These are phyloP conservation scores for Sporothrix luriei DNA, from an alignment of 2,329 filamentous ascomycete genomes.

Conservation along the genomic window DNA sequence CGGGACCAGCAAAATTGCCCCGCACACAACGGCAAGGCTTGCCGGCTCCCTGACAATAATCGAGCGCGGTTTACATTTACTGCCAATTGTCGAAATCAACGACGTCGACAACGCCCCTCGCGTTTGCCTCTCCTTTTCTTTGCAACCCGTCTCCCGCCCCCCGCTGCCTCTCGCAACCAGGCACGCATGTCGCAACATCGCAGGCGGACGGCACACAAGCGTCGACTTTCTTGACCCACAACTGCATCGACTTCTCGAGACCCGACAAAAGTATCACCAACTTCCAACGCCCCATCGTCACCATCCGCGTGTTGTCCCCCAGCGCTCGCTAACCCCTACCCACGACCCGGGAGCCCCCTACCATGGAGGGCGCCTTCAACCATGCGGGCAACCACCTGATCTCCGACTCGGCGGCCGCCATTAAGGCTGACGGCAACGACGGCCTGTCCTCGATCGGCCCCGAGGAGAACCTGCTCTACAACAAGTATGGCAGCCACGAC, in stretches of 20 bases:
- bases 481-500: slow-evolving; percentile 63
- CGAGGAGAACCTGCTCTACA: slow-evolving; percentile 80
- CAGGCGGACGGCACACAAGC: slow-evolving; percentile 25
- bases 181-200: slow-evolving; percentile 24
- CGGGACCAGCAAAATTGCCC: slow-evolving; percentile 21
- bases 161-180: slow-evolving; percentile 7
- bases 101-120: slow-evolving; percentile 2
- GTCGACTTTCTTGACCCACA: slow-evolving; percentile 13
- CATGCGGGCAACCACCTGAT: slow-evolving; percentile 85
- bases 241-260: background rate
- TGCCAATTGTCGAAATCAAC: background rate
- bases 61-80: background rate
- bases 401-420: slow-evolving; percentile 79
- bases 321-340: background rate
- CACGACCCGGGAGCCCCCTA: slow-evolving; percentile 36
- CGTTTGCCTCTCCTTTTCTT: background rate
- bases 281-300: background rate
- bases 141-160: background rate
- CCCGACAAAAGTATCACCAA: slow-evolving; percentile 6
- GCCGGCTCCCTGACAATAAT: slow-evolving; percentile 16
- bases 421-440: slow-evolving; percentile 83
- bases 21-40: slow-evolving; percentile 27
- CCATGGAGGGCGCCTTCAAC: slow-evolving; percentile 85
- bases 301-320: too few relatives aligned
- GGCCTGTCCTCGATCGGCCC: slow-evolving; percentile 69